phyloP scores from a whole-genome alignment of 164 flowering plant species.

The Tetracentron sinense region DNA sequence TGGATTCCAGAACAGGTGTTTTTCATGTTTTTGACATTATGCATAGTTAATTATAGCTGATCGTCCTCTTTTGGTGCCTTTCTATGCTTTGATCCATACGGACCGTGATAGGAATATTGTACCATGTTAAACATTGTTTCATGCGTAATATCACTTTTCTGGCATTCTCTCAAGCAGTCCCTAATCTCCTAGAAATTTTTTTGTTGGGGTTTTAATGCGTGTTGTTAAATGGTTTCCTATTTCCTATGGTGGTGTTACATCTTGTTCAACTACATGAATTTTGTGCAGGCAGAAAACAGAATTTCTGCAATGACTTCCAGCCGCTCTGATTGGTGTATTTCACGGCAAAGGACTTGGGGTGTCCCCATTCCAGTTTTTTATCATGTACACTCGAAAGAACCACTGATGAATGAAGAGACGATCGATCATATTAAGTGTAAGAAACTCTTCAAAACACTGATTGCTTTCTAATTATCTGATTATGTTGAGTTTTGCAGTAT shows the following conservation, averaged over 20 bases:
- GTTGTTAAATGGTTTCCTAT: not conserved
- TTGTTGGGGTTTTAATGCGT: too few species aligned
- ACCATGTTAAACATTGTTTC: too few species aligned
- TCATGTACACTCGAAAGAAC: slow-evolving; percentile 76
- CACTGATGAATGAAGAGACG: slow-evolving; percentile 87
- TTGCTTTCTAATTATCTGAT: not conserved
- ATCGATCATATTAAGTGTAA: slow-evolving; percentile 85
- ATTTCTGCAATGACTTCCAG: slow-evolving; percentile 86
- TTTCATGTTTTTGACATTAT: not conserved
- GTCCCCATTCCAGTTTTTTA: slow-evolving; percentile 98
- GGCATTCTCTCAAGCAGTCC: too few species aligned
- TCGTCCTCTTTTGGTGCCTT: not conserved
- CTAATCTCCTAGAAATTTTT: too few species aligned
- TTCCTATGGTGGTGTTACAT: not conserved
- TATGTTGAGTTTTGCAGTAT: not conserved
- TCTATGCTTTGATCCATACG: not conserved
- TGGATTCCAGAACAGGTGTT: slow-evolving; percentile 92
- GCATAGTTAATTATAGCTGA: not conserved
- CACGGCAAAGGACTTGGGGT: slow-evolving; percentile 99
- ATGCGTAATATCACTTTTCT: not conserved
- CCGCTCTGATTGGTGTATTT: slow-evolving; percentile 99
- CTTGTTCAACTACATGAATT: slow-evolving; percentile 3
- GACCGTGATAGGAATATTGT: not conserved
- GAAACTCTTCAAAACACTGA: slow-evolving; percentile 12
- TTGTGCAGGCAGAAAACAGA: slow-evolving; percentile 77